Evolutionary conservation across 2,329 filamentous ascomycete species (phyloP), one percentile per base, ranked within the genome.

Genomic region (Aureobasidium sp.): DNA sequence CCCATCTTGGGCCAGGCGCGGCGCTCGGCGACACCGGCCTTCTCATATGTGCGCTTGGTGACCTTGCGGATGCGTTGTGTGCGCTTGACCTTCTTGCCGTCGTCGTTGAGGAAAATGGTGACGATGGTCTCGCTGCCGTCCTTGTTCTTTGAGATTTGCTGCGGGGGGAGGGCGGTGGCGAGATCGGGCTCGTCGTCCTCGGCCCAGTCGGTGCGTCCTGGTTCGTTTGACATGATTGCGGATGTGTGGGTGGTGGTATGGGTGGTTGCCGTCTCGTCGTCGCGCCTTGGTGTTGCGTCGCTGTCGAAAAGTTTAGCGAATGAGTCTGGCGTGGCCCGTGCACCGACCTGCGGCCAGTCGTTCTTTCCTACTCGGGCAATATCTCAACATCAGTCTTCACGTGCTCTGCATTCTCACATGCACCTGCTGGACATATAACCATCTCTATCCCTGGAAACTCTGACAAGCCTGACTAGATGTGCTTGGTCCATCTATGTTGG

Each of bases 111-210:
- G 71, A 86, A 85, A 81, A 90, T 96, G 66, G 89, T 90, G 72
- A 96, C 87, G 70, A 94, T 89, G 50, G 95, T 99, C 80, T 97
- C 96, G 71, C 91, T 96, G 74, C 95, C 94, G 77, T 99, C 94
- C 80, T 97, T 96, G 85, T 99, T 97, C 75, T 88, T 88, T 75
- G 91, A 93, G 70, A 93, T 89, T 79, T 94, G 88, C 69, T 90
- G 86, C 69, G 89, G 84, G 64, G 94, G 94, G 70, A 99, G 89
- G 68, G 84, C 80, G 79, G 89, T 85, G 77, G 94, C 89, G 78
- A 91, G 88, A 72, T 93, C 90, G 42, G 70, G 66, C 75, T 96
- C 91, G 69, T 87, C 85, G 75, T 94, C 90, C 80, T 97, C 94
- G 75, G 94, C 93, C 93, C 93, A 97, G 83, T 97, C 92, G 73